Evolutionary conservation across 768 basidiomycete genomes (phyloP).

Genomic region (Phylloporus scabripes): DNA sequence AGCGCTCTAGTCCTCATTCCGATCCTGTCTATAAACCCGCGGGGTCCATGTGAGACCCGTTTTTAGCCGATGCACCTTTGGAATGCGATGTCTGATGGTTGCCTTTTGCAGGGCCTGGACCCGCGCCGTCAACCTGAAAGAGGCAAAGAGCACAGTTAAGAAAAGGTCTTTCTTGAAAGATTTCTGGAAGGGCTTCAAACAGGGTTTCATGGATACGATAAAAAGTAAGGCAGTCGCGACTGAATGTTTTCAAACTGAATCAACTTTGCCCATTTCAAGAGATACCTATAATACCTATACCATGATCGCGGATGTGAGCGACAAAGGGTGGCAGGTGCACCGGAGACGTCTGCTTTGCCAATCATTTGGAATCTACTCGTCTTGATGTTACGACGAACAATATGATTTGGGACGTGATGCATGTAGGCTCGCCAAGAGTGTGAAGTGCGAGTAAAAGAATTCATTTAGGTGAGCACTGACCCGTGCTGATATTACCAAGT

Average conservation of each 20-base stretch:
- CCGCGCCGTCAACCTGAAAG: background rate
- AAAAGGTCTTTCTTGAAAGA: background rate
- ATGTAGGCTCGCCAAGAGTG: too few relatives aligned
- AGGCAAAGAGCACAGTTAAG: background rate
- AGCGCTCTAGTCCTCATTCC: background rate
- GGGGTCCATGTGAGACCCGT: background rate
- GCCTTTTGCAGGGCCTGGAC: background rate
- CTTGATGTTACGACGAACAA: background rate
- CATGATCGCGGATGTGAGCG: background rate
- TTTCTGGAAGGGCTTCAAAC: background rate
- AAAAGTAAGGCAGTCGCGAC: background rate
- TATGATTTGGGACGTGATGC: too few relatives aligned
- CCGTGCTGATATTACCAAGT: too few relatives aligned
- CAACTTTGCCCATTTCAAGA: background rate
- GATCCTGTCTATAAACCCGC: background rate
- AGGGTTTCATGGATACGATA: background rate
- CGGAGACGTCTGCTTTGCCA: too few relatives aligned
- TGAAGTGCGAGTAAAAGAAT: too few relatives aligned
- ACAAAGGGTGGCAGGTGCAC: too few relatives aligned
- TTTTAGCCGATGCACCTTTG: background rate
- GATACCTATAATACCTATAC: background rate
- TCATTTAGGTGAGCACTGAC: too few relatives aligned
- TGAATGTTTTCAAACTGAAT: background rate
- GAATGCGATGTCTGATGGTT: background rate
- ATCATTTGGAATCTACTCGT: background rate